Conservation (phyloP, 352 stramenopile genomes). For the Phytopythium chamaehyphon region DNA sequence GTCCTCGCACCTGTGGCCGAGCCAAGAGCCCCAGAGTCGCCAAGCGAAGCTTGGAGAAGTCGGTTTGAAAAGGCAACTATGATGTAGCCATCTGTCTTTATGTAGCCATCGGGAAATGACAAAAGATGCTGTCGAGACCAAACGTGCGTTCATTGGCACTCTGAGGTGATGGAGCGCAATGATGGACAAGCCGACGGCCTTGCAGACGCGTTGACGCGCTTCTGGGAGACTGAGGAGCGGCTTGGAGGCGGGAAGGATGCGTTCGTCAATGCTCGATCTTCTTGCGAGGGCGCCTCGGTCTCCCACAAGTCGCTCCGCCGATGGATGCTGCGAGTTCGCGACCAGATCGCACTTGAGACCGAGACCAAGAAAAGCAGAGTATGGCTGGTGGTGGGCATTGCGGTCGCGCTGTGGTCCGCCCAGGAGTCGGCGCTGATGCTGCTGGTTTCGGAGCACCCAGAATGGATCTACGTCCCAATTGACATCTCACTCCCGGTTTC, state of each 20-base stretch:
- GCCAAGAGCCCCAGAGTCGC: too few species aligned
- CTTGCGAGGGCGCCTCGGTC: background rate
- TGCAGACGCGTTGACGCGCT: background rate
- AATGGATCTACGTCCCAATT: slow-evolving; percentile 44
- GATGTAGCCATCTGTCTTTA: too few species aligned
- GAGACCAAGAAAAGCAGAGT: background rate
- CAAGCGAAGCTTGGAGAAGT: too few species aligned
- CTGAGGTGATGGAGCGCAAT: background rate
- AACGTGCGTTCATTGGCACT: background rate
- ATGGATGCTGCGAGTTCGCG: slow-evolving; percentile 15
- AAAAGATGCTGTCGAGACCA: too few species aligned
- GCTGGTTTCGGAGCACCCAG: slow-evolving; percentile 18
- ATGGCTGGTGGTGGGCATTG: slow-evolving; percentile 32
- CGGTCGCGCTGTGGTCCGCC: slow-evolving; percentile 33
- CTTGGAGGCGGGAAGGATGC: background rate
- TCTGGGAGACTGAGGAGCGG: background rate
- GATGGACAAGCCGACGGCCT: background rate
- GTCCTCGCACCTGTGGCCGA: too few species aligned
- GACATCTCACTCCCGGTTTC: slow-evolving; percentile 26
- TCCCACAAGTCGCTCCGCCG: slow-evolving; percentile 13
- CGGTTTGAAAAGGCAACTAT: too few species aligned
- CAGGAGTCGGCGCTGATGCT: slow-evolving; percentile 46
- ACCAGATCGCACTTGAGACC: background rate
- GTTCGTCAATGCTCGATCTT: background rate
- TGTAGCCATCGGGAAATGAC: too few species aligned